These are phyloP conservation scores for Cryptosporidium felis DNA, from an alignment of 169 alveolate species.

Conservation along the genomic window DNA sequence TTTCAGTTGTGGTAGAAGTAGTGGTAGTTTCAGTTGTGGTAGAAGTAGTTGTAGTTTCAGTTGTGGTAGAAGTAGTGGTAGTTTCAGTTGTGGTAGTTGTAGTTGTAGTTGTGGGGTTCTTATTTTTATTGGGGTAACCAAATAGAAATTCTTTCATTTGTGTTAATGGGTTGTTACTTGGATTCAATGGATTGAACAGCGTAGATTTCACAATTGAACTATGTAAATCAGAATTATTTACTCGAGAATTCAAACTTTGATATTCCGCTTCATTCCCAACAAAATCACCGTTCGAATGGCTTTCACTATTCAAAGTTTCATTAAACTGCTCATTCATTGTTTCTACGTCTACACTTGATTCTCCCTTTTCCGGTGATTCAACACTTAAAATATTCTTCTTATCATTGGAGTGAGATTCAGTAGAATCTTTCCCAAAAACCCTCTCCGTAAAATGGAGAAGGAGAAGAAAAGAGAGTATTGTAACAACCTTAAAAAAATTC, in stretches of 20 bases:
- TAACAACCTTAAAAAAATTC: constrained; percentile 1
- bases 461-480: constrained; percentile 1
- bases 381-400: neutral
- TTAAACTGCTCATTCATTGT: too few species aligned
- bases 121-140: neutral
- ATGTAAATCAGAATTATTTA: neutral
- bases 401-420: neutral
- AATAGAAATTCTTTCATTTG: constrained; percentile 6
- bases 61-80: constrained; percentile 35
- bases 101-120: neutral
- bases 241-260: neutral
- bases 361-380: neutral
- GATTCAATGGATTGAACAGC: constrained; percentile 13
- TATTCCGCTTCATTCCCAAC: neutral
- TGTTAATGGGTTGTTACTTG: neutral
- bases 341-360: neutral
- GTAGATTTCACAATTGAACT: constrained; percentile 8
- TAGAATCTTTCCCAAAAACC: neutral
- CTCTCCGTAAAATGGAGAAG: constrained; percentile 5
- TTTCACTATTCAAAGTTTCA: neutral
- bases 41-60: neutral
- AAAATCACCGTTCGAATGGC: neutral
- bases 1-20: neutral
- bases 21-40: neutral
- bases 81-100: neutral